Evolutionary conservation across 1,284 basidiomycete genomes (phyloP).

Genomic region (Ustilago trichophora): DNA sequence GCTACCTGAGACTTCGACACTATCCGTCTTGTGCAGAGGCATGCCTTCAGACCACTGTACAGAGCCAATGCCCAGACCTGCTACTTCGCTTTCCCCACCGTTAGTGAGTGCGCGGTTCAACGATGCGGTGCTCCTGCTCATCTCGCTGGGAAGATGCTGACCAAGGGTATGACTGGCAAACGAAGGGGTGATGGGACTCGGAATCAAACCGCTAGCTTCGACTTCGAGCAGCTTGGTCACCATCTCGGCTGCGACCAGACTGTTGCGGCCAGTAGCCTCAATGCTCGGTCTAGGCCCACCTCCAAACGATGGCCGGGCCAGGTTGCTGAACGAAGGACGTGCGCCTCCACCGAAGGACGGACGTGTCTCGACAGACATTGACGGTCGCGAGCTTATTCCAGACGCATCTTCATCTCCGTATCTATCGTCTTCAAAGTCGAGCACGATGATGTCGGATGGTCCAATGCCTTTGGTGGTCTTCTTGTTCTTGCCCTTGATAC

Average conservation of each 20-base stretch:
- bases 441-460: slow-evolving; percentile 15
- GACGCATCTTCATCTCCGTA: background rate
- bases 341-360: slow-evolving; percentile 22
- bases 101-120: background rate
- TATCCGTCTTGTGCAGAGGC: slow-evolving; percentile 12
- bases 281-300: slow-evolving; percentile 17
- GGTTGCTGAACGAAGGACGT: slow-evolving; percentile 21
- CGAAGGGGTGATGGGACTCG: slow-evolving; percentile 20
- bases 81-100: slow-evolving; percentile 9
- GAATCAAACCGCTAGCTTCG: slow-evolving; percentile 12
- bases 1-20: slow-evolving; percentile 15
- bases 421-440: slow-evolving; percentile 10
- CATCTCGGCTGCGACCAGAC: slow-evolving; percentile 11
- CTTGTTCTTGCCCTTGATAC: slow-evolving; percentile 18
- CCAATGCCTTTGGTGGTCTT: slow-evolving; percentile 33
- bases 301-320: slow-evolving; percentile 12
- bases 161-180: slow-evolving; percentile 10
- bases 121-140: slow-evolving; percentile 9
- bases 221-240: slow-evolving; percentile 17
- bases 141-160: slow-evolving; percentile 12
- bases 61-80: slow-evolving; percentile 25
- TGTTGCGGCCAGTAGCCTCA: slow-evolving; percentile 11
- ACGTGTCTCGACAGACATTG: slow-evolving; percentile 23
- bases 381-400: slow-evolving; percentile 8
- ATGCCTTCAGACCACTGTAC: slow-evolving; percentile 23